Evolutionary conservation across 768 basidiomycete species (phyloP), one percentile per base, ranked within the genome.

Genomic region (Pulveroboletus sp.): DNA sequence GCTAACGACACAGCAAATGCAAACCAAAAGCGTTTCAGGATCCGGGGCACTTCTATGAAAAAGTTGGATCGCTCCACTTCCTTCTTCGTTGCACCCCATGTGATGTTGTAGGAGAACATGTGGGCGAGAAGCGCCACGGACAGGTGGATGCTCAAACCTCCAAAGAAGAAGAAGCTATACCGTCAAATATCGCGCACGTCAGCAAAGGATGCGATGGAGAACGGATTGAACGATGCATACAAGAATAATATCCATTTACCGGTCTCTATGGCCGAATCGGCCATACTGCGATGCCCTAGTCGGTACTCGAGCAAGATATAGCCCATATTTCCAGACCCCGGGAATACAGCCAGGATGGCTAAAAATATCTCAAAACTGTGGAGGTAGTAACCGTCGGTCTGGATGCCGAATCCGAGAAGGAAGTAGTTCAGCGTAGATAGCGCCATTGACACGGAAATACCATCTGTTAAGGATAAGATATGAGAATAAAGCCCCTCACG

Each of bases 11-110:
- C 48, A 17, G 78, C 50, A 54, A 89, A 74, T 38, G 80, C 77
- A 41, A 80, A 59, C 76, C 86, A 83, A 72, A 89, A 94, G 4
- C 90, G 84, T 55, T 82, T 81, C 61, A 85, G 71, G 63, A 94
- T 92, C 49, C 81, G 80, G 1, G 93, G 93, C 11, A 93, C 82
- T 64, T 95, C 92, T 44, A 86, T 79, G 78, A 89, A 93, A 73
- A 95, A 93, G 64, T 93, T 94, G 21, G 86, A 89, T 30, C 81
- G 77, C 65, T 93, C 86, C 35, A 94, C 89, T 66, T 89, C 87
- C 76, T 92, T 93, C 60, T 80, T 76, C 6, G 82, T 83, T 13
- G 80, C 74, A 2, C 75, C 73, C 82, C 82, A 83, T 6, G 67
- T 69, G 56, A 79, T 77, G 65, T 83, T 77, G 65, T 81, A 83